phyloP scores from a whole-genome alignment of 768 basidiomycete genomes.

The Kondoa malvinella region DNA sequence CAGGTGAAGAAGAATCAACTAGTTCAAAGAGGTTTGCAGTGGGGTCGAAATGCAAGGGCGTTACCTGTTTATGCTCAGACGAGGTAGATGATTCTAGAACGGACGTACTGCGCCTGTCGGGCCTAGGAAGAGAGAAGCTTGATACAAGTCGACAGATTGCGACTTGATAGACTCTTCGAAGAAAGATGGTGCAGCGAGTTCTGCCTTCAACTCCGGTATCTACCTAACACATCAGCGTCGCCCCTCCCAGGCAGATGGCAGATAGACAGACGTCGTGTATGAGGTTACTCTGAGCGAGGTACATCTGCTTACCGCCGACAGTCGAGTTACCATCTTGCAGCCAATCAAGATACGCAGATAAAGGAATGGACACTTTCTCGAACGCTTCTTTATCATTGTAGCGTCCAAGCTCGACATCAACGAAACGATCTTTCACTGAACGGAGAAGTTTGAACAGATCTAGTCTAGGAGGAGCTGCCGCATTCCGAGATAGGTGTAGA shows the following conservation, averaged over 20 bases:
- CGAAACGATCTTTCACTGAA: not conserved
- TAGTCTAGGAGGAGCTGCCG: too few species aligned
- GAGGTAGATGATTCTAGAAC: not conserved
- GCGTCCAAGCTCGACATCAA: not conserved
- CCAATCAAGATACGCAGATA: not conserved
- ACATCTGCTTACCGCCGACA: not conserved
- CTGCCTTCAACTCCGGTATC: not conserved
- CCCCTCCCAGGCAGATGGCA: not conserved
- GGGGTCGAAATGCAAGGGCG: not conserved
- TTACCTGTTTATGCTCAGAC: not conserved
- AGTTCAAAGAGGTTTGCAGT: not conserved
- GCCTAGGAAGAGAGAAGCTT: not conserved
- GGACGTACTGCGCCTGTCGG: not conserved
- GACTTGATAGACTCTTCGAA: not conserved
- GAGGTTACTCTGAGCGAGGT: not conserved
- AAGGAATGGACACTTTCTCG: not conserved
- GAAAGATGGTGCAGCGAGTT: not conserved
- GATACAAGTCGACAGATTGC: not conserved
- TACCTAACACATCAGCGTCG: not conserved
- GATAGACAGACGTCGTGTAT: not conserved
- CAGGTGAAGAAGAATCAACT: not conserved
- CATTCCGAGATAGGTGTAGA: too few species aligned
- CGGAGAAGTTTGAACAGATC: too few species aligned
- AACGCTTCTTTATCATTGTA: not conserved
- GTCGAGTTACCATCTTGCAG: not conserved